Evolutionary conservation across 148 eudicot species (phyloP), one percentile per base, ranked within the genome.

Genomic region (Dysphania ambrosioides): DNA sequence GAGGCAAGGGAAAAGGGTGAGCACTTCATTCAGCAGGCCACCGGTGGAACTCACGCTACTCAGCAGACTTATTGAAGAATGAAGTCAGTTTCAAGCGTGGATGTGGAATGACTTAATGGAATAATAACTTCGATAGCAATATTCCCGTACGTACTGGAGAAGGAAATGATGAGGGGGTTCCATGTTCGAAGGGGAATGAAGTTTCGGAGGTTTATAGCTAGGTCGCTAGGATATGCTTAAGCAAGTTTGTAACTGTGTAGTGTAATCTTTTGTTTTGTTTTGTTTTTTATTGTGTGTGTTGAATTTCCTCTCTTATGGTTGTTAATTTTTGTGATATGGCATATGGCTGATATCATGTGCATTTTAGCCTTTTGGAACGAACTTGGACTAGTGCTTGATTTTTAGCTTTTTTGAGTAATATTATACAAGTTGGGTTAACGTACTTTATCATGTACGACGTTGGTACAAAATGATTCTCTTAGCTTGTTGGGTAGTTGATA

Each of bases 1-100:
- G 92, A 90, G 51, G 78, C 86, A 75, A 86, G 81, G 79, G 94
- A 85, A 44, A 83, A 68, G 82, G 90, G 84, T 0, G 88, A 87
- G 66, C 82, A 84, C 26, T 79, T 68, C 16, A 79, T 81, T 3
- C 79, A 76, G 8, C 72, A 67, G 41, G 56, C 74, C 3, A 69
- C 71, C 23, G 64, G 64, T 0, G 73, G 67, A 1, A 51, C 65
- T 10, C 55, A 9, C 16, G 16, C 51, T 47, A 47, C 51, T 0
- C 47, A 35, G 5, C 38, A 61, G 6, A 59, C 15, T 26, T 24
- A 31, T 59, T 59, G 31, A 58, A n/a, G n/a, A n/a, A n/a, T n/a
- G n/a, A n/a, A n/a, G n/a, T n/a, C n/a, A n/a, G n/a, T 47, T 11
- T 47, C 51, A 8, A 36, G 40, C n/a, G 40, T 4, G 2, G 8